A percentile compares a stretch with the other conserved stretches of the same genome.
Evolutionary conservation across 2,329 filamentous ascomycete genomes (phyloP).

Genomic region (Chalaropsis thielavioides): DNA sequence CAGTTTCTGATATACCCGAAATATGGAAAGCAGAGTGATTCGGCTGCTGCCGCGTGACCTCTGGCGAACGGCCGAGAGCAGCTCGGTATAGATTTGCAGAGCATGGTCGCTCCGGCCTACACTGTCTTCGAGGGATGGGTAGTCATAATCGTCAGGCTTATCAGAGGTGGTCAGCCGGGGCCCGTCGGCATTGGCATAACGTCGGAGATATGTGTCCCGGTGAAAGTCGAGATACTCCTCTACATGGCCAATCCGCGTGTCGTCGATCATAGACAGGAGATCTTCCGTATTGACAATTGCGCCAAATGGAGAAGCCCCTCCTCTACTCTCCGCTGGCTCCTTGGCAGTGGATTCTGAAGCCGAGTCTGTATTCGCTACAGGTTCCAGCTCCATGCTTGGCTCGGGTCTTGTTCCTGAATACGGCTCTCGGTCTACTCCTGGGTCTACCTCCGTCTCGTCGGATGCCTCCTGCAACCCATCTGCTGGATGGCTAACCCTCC

Average conservation of each 20-base stretch:
- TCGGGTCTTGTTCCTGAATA: neutral
- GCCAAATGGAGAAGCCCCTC: neutral
- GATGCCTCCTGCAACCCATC: neutral
- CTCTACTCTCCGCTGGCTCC: neutral
- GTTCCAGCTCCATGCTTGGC: neutral
- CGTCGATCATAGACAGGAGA: constrained; percentile 39
- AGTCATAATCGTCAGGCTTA: constrained; percentile 33
- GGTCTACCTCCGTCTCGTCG: neutral
- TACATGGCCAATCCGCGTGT: constrained; percentile 29
- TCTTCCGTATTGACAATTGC: constrained; percentile 26
- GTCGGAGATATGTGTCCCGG: constrained; percentile 38
- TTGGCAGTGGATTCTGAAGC: neutral
- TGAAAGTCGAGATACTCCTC: constrained; percentile 40
- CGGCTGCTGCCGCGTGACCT: constrained; percentile 30
- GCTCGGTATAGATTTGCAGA: constrained; percentile 26
- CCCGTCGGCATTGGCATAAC: constrained; percentile 38
- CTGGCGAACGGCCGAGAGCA: constrained; percentile 30
- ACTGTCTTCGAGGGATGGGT: constrained; percentile 31
- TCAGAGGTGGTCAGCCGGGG: constrained; percentile 38
- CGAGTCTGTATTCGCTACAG: neutral
- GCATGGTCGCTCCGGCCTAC: constrained; percentile 26
- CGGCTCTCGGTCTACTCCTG: neutral
- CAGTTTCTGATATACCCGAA: constrained; percentile 34
- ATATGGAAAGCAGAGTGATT: constrained; percentile 32
- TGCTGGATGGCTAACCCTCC: neutral